These are phyloP conservation scores for Medicago lupulina DNA, from an alignment of 306 rosid genomes.

Conservation along the genomic window DNA sequence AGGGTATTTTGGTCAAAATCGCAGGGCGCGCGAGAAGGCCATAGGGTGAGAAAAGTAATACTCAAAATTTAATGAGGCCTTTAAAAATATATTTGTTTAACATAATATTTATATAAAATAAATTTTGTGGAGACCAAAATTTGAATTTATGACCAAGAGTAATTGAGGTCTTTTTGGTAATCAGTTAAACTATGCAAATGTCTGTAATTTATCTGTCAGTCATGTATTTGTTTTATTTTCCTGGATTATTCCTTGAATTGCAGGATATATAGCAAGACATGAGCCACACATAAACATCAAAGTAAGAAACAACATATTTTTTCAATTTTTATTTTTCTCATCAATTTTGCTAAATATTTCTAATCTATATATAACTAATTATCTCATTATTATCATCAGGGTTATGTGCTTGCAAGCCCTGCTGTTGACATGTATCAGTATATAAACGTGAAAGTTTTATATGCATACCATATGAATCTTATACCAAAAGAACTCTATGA, in stretches of 20 bases:
- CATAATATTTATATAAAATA: no score
- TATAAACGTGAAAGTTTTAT: conserved; percentile 17
- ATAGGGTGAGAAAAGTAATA: no score
- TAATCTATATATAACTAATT: background rate
- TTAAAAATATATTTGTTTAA: no score
- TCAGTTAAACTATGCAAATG: no score
- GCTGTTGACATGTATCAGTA: background rate
- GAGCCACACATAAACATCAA: conserved; percentile 55
- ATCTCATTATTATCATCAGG: conserved; percentile 38
- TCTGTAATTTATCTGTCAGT: no score
- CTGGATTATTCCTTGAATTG: conserved; percentile 17
- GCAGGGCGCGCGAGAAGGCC: no score
- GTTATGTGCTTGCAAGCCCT: conserved; percentile 64
- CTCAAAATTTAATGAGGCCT: no score
- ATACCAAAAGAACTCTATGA: conserved; percentile 57
- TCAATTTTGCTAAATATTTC: background rate
- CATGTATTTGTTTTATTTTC: no score
- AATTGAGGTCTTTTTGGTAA: no score
- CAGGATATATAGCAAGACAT: conserved; percentile 46
- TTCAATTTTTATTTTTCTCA: background rate
- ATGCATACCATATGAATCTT: conserved; percentile 52
- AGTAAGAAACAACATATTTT: conserved; percentile 43
- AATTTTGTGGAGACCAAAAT: no score
- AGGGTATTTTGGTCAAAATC: no score
- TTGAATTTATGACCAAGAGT: no score